Evolutionary conservation across 2,329 filamentous ascomycete species (phyloP), one percentile per base, ranked within the genome.

Genomic region (Hypomyces perniciosus): DNA sequence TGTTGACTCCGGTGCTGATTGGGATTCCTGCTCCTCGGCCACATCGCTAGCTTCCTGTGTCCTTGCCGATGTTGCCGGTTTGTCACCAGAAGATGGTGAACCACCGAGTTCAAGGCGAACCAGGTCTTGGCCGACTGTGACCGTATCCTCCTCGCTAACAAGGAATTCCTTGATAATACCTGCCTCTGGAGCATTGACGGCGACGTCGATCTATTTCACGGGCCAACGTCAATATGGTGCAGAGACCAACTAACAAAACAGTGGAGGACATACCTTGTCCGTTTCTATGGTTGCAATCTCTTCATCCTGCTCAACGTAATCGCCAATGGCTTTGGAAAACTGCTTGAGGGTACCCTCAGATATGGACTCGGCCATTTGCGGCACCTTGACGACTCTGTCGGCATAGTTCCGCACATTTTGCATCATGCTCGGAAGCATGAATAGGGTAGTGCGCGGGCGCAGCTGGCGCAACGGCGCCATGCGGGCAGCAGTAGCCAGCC

Each of bases 281-380:
- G 93, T 99, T 74, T 99, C 93, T 65, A 99, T 99, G 45, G 92
- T 96, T 31, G 93, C 93, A 69, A 99, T 92, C 70, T 99, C 93
- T 73, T 97, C 93, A 66, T 99, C 93, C 63, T 86, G 85, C 75
- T 95, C 90, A 47, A 99, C 91, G 62, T 84, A 91, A 68, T 99
- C 93, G 64, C 93, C 93, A 61, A 96, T 77, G 73, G 92, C 70
- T 69, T 97, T 97, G 64, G 83, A 86, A 77, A 91, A 97, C 67
- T 96, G 90, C 75, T 96, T 96, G 65, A 99, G 71, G 26, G 93
- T 99, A 55, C 93, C 93, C 72, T 99, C 93, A 41, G 90, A 95
- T 69, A 99, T 97, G 45, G 93, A 97, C 72, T 99, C 93, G 57
- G 93, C 93, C 93, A 99, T 97, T 68, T 93, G 83, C 33, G 93